A percentile compares a stretch with the other conserved stretches of the same genome.
phyloP scores from a whole-genome alignment of 441 rosid species.

The Omphalea diandra region DNA sequence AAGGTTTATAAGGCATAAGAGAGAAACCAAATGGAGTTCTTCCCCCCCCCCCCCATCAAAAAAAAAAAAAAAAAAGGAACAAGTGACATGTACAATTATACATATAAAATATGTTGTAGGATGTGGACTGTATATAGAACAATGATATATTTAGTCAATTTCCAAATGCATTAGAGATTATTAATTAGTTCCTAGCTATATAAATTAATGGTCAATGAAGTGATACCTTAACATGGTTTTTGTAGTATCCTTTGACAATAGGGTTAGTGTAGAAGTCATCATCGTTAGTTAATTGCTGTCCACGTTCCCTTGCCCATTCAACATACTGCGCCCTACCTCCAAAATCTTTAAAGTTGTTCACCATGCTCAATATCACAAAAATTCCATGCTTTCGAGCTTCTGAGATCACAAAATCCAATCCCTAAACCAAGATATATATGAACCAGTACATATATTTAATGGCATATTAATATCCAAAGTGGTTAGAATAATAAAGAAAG shows the following conservation, averaged over 20 bases:
- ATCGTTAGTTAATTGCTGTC: conserved; percentile 40
- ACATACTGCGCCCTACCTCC: conserved; percentile 66
- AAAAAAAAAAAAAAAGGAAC: not conserved
- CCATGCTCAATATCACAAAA: conserved; percentile 52
- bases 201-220: too few species aligned
- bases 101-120: too few species aligned
- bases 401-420: conserved; percentile 63
- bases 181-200: not conserved
- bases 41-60: too few species aligned
- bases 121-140: too few species aligned
- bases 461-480: too few species aligned
- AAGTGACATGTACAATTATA: too few species aligned
- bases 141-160: too few species aligned
- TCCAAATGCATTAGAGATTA: too few species aligned
- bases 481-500: not conserved
- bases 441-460: too few species aligned
- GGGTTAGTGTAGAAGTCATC: conserved; percentile 62
- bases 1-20: not conserved
- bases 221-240: conserved; percentile 57
- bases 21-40: not conserved
- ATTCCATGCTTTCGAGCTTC: conserved; percentile 61
- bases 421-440: conserved; percentile 30
- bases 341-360: conserved; percentile 51
- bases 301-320: conserved; percentile 59
- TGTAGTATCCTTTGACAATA: conserved; percentile 50